A percentile compares a stretch with the other conserved stretches of the same genome.
phyloP scores from a whole-genome alignment of 192 early-diverging fungal species.

The Paraglomus occultum region DNA sequence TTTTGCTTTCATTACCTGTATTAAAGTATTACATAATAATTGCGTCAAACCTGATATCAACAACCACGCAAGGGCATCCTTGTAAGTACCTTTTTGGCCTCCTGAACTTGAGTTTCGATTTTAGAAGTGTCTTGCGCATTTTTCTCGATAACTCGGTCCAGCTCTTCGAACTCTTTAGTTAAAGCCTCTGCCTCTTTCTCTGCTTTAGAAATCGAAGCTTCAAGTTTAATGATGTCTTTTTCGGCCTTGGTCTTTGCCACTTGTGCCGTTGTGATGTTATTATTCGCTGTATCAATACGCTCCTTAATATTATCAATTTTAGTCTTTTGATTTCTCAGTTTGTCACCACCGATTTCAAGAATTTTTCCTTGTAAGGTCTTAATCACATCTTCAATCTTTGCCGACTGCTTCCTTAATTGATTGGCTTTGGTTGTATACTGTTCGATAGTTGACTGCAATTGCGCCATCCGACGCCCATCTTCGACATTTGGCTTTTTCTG shows the following conservation, averaged over 20 bases:
- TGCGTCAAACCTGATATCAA: neutral
- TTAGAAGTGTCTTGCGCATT: slow-evolving; percentile 48
- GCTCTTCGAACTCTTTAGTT: slow-evolving; percentile 57
- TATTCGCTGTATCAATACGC: slow-evolving; percentile 66
- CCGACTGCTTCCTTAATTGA: slow-evolving; percentile 54
- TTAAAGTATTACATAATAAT: neutral
- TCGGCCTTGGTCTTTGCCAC: slow-evolving; percentile 72
- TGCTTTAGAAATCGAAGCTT: slow-evolving; percentile 58
- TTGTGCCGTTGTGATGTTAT: slow-evolving; percentile 69
- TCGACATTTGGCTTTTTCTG: slow-evolving; percentile 50
- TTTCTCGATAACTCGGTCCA: slow-evolving; percentile 59
- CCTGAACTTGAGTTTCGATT: slow-evolving; percentile 43
- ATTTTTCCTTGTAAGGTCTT: slow-evolving; percentile 84
- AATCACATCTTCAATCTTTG: slow-evolving; percentile 75
- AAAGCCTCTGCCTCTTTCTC: slow-evolving; percentile 67
- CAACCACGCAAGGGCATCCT: neutral
- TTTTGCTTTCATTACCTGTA: slow-evolving; percentile 63
- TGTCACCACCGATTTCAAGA: slow-evolving; percentile 85
- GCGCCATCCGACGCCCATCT: slow-evolving; percentile 53
- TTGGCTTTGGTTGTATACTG: slow-evolving; percentile 45
- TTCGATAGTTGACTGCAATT: slow-evolving; percentile 48
- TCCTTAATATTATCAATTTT: slow-evolving; percentile 79
- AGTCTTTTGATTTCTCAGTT: slow-evolving; percentile 81
- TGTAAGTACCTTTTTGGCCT: slow-evolving; percentile 44
- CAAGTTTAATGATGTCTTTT: slow-evolving; percentile 72